Conservation (phyloP, 1,139 yeast species). For the Saccharomyces hybrid region DNA sequence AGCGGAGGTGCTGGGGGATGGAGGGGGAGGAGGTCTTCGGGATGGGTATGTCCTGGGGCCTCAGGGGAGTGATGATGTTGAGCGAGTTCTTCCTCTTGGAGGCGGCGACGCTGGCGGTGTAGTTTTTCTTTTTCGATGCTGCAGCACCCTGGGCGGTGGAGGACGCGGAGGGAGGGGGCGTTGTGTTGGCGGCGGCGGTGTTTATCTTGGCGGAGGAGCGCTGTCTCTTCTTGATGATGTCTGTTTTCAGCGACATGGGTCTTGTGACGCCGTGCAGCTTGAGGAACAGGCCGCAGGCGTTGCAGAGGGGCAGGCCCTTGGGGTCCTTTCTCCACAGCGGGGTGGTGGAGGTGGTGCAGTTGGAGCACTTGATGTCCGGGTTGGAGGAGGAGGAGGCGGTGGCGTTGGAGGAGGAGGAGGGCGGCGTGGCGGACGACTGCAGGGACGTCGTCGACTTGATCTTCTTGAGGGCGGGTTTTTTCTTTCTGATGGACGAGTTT, state of each 20-base stretch:
- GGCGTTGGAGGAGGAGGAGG: neutral
- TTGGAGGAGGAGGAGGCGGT: neutral
- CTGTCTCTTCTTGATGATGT: conserved; percentile 77
- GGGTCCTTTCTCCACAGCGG: conserved; percentile 95
- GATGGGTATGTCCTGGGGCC: neutral
- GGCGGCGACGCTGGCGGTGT: neutral
- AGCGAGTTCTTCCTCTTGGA: conserved; percentile 1
- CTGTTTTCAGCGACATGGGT: conserved; percentile 84
- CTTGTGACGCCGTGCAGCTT: conserved; percentile 91
- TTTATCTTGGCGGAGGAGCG: conserved; percentile 20
- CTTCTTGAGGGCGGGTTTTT: neutral
- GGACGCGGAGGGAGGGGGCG: neutral
- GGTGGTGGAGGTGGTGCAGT: conserved; percentile 88
- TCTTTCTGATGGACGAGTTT: neutral
- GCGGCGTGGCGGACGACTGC: neutral
- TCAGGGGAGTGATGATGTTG: neutral
- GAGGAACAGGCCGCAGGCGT: conserved; percentile 88
- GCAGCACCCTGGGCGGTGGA: neutral
- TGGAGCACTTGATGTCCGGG: conserved; percentile 48
- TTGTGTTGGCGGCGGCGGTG: neutral
- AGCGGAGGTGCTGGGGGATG: neutral
- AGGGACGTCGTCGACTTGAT: neutral
- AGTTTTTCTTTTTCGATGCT: neutral
- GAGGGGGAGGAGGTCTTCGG: neutral
- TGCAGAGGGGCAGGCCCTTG: conserved; percentile 86